Conservation (phyloP, 176 grass and related monocot genomes). For the Triticum urartu region DNA sequence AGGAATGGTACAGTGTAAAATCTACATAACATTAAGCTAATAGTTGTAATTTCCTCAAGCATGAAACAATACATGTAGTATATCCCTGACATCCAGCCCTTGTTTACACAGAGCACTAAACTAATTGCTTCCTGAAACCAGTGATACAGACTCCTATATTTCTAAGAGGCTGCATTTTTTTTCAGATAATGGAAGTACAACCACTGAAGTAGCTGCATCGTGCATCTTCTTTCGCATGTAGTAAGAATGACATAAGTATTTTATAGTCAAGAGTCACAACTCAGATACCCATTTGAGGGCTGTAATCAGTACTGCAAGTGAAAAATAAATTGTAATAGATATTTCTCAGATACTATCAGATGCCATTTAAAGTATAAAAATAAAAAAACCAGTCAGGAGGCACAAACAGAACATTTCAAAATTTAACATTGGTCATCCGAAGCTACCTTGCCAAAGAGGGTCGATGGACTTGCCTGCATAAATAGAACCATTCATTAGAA, state of each 20-base stretch:
- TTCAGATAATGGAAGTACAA: neutral
- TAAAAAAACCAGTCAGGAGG: neutral
- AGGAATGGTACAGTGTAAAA: neutral
- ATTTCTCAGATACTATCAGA: neutral
- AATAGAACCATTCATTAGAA: slow-evolving; percentile 29
- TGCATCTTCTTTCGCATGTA: neutral
- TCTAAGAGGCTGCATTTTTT: neutral
- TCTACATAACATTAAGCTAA: neutral
- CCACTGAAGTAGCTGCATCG: neutral
- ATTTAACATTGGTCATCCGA: neutral
- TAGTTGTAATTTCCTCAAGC: neutral
- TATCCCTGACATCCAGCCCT: neutral
- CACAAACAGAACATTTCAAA: neutral
- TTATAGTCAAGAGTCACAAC: neutral
- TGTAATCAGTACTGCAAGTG: neutral
- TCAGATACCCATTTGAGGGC: neutral
- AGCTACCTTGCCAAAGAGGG: slow-evolving; percentile 43
- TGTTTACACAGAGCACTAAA: neutral
- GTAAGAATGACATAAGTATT: neutral
- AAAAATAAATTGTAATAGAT: neutral
- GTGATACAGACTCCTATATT: neutral
- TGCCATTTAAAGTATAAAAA: neutral
- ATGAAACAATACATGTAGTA: neutral
- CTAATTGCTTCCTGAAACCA: neutral
- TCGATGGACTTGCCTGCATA: slow-evolving; percentile 46